Evolutionary conservation across 176 grass and related monocot genomes (phyloP).

Genomic region (Neostapfia colusana): DNA sequence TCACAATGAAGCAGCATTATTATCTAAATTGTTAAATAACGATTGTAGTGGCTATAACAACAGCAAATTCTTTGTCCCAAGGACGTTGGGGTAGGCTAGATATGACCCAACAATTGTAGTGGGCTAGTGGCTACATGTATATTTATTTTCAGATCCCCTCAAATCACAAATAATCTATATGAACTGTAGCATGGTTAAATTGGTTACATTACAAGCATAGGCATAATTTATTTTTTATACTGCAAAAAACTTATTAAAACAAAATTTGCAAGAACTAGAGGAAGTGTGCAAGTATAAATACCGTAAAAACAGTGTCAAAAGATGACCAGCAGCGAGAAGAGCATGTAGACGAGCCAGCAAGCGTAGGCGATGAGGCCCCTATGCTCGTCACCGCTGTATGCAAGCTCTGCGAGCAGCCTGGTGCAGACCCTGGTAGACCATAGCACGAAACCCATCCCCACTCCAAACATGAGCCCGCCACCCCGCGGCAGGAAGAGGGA

Average conservation of each 20-base stretch:
- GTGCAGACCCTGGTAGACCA: slow-evolving; percentile 92
- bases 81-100: too few relatives aligned
- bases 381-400: slow-evolving; percentile 82
- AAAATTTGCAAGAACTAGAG: slow-evolving; percentile 7
- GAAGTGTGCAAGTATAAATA: slow-evolving; percentile 12
- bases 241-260: background rate
- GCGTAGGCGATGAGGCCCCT: slow-evolving; percentile 77
- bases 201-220: background rate
- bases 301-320: slow-evolving; percentile 54
- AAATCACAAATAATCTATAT: slow-evolving; percentile 6
- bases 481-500: slow-evolving; percentile 84
- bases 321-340: slow-evolving; percentile 90
- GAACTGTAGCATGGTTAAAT: background rate
- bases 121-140: background rate
- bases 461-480: slow-evolving; percentile 65
- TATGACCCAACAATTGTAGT: too few relatives aligned
- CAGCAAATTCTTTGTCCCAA: too few relatives aligned
- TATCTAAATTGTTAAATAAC: background rate
- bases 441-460: slow-evolving; percentile 74
- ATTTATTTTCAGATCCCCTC: background rate
- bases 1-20: background rate
- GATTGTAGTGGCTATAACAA: background rate
- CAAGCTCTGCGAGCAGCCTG: slow-evolving; percentile 77
- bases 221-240: too few relatives aligned
- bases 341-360: slow-evolving; percentile 91